phyloP scores from a whole-genome alignment of 2,329 filamentous ascomycete genomes.

The Claviceps sp. region DNA sequence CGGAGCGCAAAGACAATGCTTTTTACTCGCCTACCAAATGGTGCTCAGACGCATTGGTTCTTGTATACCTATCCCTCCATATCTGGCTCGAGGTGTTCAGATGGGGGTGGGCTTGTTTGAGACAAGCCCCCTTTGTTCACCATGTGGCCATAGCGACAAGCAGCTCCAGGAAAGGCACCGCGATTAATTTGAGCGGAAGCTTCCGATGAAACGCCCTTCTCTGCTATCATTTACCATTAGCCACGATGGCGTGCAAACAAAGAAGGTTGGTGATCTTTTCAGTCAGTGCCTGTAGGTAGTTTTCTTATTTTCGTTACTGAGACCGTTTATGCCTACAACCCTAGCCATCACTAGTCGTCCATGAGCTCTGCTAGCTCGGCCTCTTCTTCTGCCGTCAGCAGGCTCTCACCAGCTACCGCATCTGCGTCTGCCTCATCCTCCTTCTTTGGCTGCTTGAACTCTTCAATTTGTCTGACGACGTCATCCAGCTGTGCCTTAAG shows the following conservation, averaged over 20 bases:
- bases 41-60: not conserved
- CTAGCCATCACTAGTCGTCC: slow-evolving; percentile 39
- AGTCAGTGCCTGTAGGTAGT: not conserved
- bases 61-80: not conserved
- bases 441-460: slow-evolving; percentile 30
- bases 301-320: not conserved
- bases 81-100: not conserved
- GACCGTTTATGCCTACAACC: not conserved
- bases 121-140: not conserved
- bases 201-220: not conserved
- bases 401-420: slow-evolving; percentile 27
- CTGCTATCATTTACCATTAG: not conserved
- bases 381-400: slow-evolving; percentile 82
- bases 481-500: slow-evolving; percentile 42
- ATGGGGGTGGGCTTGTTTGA: not conserved
- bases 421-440: slow-evolving; percentile 30
- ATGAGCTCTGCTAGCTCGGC: slow-evolving; percentile 83
- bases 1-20: not conserved
- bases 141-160: not conserved
- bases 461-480: slow-evolving; percentile 29
- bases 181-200: not conserved
- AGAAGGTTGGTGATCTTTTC: not conserved
- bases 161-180: not conserved
- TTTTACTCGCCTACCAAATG: not conserved
- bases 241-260: not conserved